phyloP scores from a whole-genome alignment of 1,284 basidiomycete genomes.

The Ganoderma lucidum region DNA sequence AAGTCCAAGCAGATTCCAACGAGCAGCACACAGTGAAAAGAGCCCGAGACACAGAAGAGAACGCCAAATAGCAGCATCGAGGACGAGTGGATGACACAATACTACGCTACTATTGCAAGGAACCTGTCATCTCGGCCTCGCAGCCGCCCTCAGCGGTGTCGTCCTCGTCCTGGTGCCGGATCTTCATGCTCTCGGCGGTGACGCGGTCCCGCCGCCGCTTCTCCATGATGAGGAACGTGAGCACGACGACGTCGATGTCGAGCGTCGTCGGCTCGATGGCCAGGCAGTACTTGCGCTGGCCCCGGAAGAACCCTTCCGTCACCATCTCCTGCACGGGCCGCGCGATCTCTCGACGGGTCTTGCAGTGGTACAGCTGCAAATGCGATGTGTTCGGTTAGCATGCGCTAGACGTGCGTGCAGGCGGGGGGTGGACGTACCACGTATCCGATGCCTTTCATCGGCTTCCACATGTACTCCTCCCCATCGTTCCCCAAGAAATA shows the following conservation, averaged over 20 bases:
- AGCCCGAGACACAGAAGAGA: neutral
- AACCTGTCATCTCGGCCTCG: constrained; percentile 17
- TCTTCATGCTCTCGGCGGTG: constrained; percentile 42
- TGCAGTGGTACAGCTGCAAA: constrained; percentile 20
- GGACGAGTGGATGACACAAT: neutral
- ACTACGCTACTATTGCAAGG: neutral
- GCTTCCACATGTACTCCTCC: constrained; percentile 59
- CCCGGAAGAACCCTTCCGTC: constrained; percentile 54
- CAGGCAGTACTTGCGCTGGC: constrained; percentile 54
- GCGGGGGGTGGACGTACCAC: constrained; percentile 43
- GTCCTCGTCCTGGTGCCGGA: constrained; percentile 47
- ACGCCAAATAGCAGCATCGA: neutral
- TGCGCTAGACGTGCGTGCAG: neutral
- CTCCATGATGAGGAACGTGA: constrained; percentile 62
- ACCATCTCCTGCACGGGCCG: constrained; percentile 44
- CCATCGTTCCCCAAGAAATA: constrained; percentile 60
- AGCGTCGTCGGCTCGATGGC: constrained; percentile 51
- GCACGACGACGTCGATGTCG: constrained; percentile 57
- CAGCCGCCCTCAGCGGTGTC: constrained; percentile 41
- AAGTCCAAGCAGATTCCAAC: neutral
- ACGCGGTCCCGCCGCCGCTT: constrained; percentile 53
- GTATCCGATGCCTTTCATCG: constrained; percentile 48
- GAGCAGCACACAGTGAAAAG: neutral
- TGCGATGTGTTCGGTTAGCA: constrained; percentile 46
- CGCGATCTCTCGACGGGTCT: constrained; percentile 51